phyloP scores from a whole-genome alignment of 2,329 filamentous ascomycete species.

The Colletotrichum brevisporum region DNA sequence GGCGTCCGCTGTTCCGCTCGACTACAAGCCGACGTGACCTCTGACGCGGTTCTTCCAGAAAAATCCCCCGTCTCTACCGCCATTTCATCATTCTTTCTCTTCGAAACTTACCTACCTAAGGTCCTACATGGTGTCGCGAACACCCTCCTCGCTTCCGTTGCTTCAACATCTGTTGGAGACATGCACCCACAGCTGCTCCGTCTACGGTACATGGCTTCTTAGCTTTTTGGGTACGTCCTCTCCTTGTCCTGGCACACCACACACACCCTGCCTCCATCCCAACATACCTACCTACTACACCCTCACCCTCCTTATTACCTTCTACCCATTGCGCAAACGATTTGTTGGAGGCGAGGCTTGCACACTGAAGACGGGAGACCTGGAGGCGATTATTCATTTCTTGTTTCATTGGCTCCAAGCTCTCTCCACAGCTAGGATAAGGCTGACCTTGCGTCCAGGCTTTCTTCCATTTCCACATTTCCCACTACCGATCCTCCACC shows the following conservation, averaged over 20 bases:
- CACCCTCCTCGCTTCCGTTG: conserved; percentile 1
- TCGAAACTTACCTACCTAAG: neutral
- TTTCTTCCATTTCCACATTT: conserved; percentile 13
- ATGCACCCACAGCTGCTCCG: conserved; percentile 28
- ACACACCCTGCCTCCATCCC: conserved; percentile 9
- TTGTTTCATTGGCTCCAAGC: conserved; percentile 4
- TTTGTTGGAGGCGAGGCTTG: neutral
- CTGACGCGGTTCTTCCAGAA: neutral
- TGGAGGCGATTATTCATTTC: neutral
- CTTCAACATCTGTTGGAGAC: conserved; percentile 14
- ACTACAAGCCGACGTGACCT: conserved; percentile 4
- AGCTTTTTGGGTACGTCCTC: conserved; percentile 28
- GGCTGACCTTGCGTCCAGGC: conserved; percentile 8
- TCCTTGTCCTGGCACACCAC: conserved; percentile 1
- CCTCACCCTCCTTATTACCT: too few relatives aligned
- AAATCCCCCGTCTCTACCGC: neutral
- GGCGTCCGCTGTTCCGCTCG: neutral
- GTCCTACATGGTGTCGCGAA: neutral
- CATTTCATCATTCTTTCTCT: neutral
- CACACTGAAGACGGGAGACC: conserved; percentile 7
- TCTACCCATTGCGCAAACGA: conserved; percentile 6
- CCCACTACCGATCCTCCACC: neutral
- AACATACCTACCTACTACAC: neutral
- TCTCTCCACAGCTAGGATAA: neutral
- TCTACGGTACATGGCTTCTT: conserved; percentile 23